Percentiles rank a stretch among this genome's conserved stretches.
Evolutionary conservation across 345 rosid genomes (phyloP).

Genomic region (Eucalyptus pumila): DNA sequence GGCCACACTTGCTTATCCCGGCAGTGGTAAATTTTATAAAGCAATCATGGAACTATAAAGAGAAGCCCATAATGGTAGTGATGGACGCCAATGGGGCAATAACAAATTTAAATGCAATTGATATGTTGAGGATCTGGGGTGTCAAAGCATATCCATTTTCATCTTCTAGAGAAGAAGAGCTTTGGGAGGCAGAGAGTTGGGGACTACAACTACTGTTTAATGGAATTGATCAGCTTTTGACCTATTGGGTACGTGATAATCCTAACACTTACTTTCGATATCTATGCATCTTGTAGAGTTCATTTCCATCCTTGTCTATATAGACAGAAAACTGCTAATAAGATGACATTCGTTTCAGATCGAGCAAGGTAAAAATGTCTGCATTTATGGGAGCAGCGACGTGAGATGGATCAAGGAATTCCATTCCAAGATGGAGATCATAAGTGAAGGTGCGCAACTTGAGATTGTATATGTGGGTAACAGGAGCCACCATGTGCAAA

Average conservation of each 20-base stretch:
- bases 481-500: slow-evolving; percentile 10
- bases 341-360: slow-evolving; percentile 24
- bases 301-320: background rate
- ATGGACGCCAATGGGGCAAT: slow-evolving; percentile 42
- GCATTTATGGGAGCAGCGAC: slow-evolving; percentile 51
- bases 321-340: background rate
- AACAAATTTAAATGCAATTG: slow-evolving; percentile 48
- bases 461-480: slow-evolving; percentile 43
- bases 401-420: slow-evolving; percentile 39
- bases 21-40: slow-evolving; percentile 33
- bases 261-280: background rate
- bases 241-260: slow-evolving; percentile 33
- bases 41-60: slow-evolving; percentile 42
- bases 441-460: slow-evolving; percentile 25
- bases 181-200: slow-evolving; percentile 57
- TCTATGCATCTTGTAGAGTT: background rate
- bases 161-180: slow-evolving; percentile 38
- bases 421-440: slow-evolving; percentile 16
- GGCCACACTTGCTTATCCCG: slow-evolving; percentile 39
- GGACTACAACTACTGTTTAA: slow-evolving; percentile 34
- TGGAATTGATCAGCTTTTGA: slow-evolving; percentile 36
- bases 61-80: slow-evolving; percentile 37
- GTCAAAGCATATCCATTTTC: slow-evolving; percentile 65
- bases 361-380: slow-evolving; percentile 39
- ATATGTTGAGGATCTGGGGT: slow-evolving; percentile 77